A percentile compares a stretch with the other conserved stretches of the same genome.
Conservation (phyloP, 345 rosid species). For the Boechera divaricarpa region DNA sequence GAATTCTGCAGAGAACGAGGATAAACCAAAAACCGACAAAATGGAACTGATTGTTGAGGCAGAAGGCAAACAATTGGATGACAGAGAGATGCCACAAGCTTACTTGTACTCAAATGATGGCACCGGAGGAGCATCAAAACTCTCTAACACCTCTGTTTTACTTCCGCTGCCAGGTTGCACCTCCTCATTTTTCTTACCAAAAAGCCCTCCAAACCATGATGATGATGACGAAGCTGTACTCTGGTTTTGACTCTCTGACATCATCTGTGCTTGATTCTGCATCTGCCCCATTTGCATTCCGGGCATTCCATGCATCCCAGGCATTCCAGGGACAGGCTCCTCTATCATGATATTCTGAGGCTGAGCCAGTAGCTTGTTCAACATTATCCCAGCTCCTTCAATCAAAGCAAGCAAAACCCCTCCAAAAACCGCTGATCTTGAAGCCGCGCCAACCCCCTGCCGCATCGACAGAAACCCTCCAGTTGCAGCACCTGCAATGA, state of each 20-base stretch:
- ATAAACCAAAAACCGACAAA: not conserved
- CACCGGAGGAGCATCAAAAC: slow-evolving; percentile 86
- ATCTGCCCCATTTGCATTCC: slow-evolving; percentile 30
- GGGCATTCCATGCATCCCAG: slow-evolving; percentile 31
- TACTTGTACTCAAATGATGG: slow-evolving; percentile 76
- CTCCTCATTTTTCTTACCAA: slow-evolving; percentile 57
- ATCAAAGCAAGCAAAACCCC: slow-evolving; percentile 74
- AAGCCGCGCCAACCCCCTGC: slow-evolving; percentile 62
- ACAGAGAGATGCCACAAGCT: slow-evolving; percentile 35
- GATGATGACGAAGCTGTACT: slow-evolving; percentile 40
- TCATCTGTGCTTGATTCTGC: slow-evolving; percentile 45
- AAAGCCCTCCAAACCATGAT: slow-evolving; percentile 70
- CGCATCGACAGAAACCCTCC: slow-evolving; percentile 82
- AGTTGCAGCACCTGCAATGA: slow-evolving; percentile 83
- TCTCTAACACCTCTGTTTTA: slow-evolving; percentile 71
- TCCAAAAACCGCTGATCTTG: slow-evolving; percentile 63
- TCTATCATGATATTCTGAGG: slow-evolving; percentile 51
- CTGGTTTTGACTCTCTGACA: slow-evolving; percentile 39
- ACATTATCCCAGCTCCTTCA: slow-evolving; percentile 83
- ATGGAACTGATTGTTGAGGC: slow-evolving; percentile 12
- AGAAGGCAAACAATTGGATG: slow-evolving; percentile 1
- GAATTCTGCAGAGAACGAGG: not conserved
- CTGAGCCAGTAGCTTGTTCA: slow-evolving; percentile 64
- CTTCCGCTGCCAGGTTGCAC: slow-evolving; percentile 40
- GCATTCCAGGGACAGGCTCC: slow-evolving; percentile 53